A percentile compares a stretch with the other conserved stretches of the same genome.
phyloP scores from a whole-genome alignment of 306 rosid species.

The Begonia loranthoides region DNA sequence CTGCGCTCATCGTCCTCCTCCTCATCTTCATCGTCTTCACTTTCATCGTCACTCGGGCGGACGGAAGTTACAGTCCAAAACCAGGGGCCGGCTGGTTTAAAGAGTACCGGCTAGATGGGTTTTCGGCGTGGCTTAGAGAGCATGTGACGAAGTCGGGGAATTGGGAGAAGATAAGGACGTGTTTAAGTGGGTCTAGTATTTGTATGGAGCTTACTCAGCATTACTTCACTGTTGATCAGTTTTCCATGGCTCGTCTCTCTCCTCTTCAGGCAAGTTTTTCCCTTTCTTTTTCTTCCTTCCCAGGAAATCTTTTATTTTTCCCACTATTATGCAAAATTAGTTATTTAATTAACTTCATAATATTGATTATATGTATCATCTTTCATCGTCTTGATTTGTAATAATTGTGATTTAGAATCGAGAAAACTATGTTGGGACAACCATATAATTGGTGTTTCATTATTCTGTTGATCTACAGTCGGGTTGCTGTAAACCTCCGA shows the following conservation, averaged over 20 bases:
- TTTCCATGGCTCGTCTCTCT: conserved; percentile 50
- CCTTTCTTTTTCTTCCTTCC: neutral
- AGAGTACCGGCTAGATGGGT: conserved; percentile 48
- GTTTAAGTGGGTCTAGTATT: conserved; percentile 60
- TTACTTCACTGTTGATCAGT: conserved; percentile 55
- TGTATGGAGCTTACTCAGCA: conserved; percentile 38
- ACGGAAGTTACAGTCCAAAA: conserved; percentile 47
- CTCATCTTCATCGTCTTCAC: conserved; percentile 60
- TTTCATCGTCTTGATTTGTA: too few relatives aligned
- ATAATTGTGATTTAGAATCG: too few relatives aligned
- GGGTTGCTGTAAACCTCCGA: conserved; percentile 96
- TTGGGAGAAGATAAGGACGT: conserved; percentile 54
- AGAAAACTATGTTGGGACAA: too few relatives aligned
- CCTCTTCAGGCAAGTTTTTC: conserved; percentile 61
- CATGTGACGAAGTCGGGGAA: conserved; percentile 32
- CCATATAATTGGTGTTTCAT: too few relatives aligned
- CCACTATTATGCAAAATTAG: neutral
- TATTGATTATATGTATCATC: too few relatives aligned
- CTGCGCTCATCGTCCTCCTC: conserved; percentile 45
- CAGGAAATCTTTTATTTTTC: neutral
- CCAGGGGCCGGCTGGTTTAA: conserved; percentile 21
- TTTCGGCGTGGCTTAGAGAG: conserved; percentile 58
- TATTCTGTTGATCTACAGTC: conserved; percentile 31
- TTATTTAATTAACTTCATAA: too few relatives aligned
- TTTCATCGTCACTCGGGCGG: conserved; percentile 48